A percentile compares a stretch with the other conserved stretches of the same genome.
Evolutionary conservation across 2,329 filamentous ascomycete species (phyloP).

Genomic region (Fusarium aywerte): DNA sequence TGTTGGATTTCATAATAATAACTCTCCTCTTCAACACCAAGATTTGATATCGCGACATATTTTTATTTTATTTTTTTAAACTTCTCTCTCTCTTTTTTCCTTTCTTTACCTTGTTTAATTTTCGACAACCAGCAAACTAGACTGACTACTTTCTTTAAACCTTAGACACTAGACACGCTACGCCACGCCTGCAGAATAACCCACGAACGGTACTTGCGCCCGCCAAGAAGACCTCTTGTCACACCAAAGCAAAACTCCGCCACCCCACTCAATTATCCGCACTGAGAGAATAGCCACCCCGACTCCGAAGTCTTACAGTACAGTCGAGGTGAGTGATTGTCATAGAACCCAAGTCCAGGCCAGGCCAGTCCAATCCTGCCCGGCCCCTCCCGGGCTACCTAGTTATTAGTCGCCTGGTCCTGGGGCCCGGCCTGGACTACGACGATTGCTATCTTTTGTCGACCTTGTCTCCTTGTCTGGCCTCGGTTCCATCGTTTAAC

Average conservation of each 20-base stretch:
- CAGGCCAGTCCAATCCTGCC: no score
- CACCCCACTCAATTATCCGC: slow-evolving; percentile 37
- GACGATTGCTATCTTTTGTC: slow-evolving; percentile 1
- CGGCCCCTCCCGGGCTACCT: background rate
- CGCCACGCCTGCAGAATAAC: background rate
- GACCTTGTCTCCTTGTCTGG: slow-evolving; percentile 31
- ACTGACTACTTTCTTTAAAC: background rate
- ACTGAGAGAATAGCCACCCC: slow-evolving; percentile 1
- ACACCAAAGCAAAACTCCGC: slow-evolving; percentile 39
- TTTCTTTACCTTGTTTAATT: background rate
- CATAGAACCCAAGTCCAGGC: no score
- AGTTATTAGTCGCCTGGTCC: slow-evolving; percentile 14
- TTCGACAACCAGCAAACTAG: background rate
- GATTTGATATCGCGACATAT: background rate
- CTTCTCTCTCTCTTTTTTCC: background rate
- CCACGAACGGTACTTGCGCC: slow-evolving; percentile 16
- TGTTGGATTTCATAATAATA: slow-evolving; percentile 5
- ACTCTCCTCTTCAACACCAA: slow-evolving; percentile 5
- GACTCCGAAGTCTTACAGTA: slow-evolving; percentile 12
- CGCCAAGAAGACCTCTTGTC: slow-evolving; percentile 24
- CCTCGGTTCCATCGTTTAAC: slow-evolving; percentile 5
- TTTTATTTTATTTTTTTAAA: background rate
- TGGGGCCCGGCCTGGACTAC: background rate
- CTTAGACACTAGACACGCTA: background rate
- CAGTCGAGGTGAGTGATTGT: slow-evolving; percentile 9